These are phyloP conservation scores for Sporothrix sp. DNA, from an alignment of 2,329 filamentous ascomycete genomes.

Conservation along the genomic window DNA sequence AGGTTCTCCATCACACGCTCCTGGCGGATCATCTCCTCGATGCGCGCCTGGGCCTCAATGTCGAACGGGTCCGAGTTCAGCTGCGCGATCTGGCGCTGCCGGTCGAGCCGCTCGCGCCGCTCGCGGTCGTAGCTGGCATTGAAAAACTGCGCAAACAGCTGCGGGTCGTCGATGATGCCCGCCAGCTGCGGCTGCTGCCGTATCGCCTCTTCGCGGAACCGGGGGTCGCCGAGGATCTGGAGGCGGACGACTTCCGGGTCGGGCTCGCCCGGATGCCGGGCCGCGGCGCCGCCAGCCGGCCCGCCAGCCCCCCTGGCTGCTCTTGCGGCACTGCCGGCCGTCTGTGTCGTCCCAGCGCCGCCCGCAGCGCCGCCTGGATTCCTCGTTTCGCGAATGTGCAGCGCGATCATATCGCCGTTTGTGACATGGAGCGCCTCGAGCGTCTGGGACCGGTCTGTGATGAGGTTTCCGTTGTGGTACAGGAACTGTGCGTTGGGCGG, in stretches of 20 bases:
- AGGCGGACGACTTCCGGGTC: conserved; percentile 77
- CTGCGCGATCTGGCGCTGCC: conserved; percentile 71
- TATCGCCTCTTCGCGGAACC: conserved; percentile 59
- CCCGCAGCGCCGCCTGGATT: background rate
- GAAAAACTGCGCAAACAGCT: conserved; percentile 65
- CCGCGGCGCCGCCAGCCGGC: conserved; percentile 21
- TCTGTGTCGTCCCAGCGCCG: conserved; percentile 27
- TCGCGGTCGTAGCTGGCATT: conserved; percentile 59
- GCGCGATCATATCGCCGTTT: conserved; percentile 85
- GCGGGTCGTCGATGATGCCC: conserved; percentile 63
- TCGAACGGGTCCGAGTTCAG: conserved; percentile 95
- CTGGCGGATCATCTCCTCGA: conserved; percentile 95
- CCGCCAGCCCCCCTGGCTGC: conserved; percentile 23
- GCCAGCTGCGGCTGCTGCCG: conserved; percentile 68
- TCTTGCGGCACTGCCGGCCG: conserved; percentile 27
- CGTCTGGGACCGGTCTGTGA: conserved; percentile 69
- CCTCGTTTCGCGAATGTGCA: conserved; percentile 57
- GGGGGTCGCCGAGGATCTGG: conserved; percentile 70
- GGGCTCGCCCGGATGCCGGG: conserved; percentile 27
- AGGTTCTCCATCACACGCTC: conserved; percentile 91
- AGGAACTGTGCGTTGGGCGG: conserved; percentile 67
- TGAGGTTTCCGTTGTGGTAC: conserved; percentile 78
- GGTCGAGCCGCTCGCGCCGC: conserved; percentile 61
- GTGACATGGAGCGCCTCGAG: conserved; percentile 70
- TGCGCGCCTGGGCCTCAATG: conserved; percentile 78